Base-by-base conservation (phyloP, 2,329 filamentous ascomycete genomes). In the Trichoderma sp. region DNA sequence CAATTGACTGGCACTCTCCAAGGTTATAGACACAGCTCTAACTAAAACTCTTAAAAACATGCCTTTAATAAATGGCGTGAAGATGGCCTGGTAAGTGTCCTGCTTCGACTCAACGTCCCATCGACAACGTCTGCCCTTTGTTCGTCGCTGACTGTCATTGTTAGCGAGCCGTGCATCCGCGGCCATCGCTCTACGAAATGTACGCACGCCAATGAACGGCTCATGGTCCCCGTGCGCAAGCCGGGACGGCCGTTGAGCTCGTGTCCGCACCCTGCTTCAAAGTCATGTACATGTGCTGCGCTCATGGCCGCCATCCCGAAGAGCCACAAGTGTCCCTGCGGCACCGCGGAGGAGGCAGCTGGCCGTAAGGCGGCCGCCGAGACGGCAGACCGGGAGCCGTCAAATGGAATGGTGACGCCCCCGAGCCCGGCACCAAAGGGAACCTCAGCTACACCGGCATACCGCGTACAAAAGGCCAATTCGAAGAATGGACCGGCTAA, bases 161-260 rank as follows among this genome's bases (percentile, higher is more conserved):
- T 63, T 63, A 92, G 90, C 79, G 88, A 88, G 83, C 90, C 90
- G 75, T 92, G 90, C 77, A 92, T 92, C 73, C 88, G 90, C 75
- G 90, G 90, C 68, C 90, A 93, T 78, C 88, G 90, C 74, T 92
- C 90, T 34, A 91, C 90, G 64, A 91, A 91, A 82, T 93, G 90
- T 78, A 89, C 86, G 59, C 90, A 93, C 76, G 84, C 83, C 70
- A 84, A 85, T 71, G 89, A 91, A 73, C 87, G 90, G 69, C 81
- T 91, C 39, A 88, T 92, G 83, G 83, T 91, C 4, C 88, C 89
- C 26, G 90, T 93, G 18, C 86, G 90, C 71, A 92, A 92, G 75
- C 90, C 90, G 18, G 90, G 90, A 21, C 85, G 90, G 60, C 90
- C 90, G 10, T 79, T 92, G 66, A 91, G 89, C 77, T 85, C 86